Evolutionary conservation across 164 flowering plant genomes (phyloP).

Genomic region (Annona cherimola): DNA sequence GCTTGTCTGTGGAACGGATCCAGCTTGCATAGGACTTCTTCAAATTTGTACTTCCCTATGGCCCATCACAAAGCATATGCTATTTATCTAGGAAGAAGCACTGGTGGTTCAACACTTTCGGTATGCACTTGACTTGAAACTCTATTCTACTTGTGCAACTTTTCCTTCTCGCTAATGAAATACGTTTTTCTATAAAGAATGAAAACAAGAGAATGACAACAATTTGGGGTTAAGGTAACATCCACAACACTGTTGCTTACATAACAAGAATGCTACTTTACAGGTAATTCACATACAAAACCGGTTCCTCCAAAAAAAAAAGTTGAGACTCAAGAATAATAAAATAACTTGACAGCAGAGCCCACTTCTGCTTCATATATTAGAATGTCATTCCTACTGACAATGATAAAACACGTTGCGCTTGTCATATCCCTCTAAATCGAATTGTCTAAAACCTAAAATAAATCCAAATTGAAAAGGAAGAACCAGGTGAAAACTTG

Average conservation of each 20-base stretch:
- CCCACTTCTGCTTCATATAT: constrained; percentile 96
- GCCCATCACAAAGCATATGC: background rate
- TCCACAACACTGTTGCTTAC: too few species aligned
- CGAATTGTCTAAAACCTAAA: background rate
- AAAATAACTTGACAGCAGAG: constrained; percentile 54
- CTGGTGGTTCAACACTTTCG: too few species aligned
- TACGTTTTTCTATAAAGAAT: too few species aligned
- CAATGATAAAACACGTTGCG: constrained; percentile 85
- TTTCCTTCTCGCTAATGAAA: too few species aligned
- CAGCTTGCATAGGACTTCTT: background rate
- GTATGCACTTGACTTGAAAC: too few species aligned
- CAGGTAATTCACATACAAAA: too few species aligned
- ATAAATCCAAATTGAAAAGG: background rate
- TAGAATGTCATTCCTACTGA: constrained; percentile 83
- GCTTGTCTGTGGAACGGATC: background rate
- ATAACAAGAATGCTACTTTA: too few species aligned
- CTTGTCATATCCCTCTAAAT: constrained; percentile 45
- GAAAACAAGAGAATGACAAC: too few species aligned
- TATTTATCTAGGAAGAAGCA: too few species aligned
- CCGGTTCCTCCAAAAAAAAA: too few species aligned
- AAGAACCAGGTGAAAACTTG: background rate
- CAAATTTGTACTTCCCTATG: background rate
- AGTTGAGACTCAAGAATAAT: background rate
- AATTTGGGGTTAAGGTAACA: too few species aligned
- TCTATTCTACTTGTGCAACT: too few species aligned